Evolutionary conservation across 805 yeast genomes (phyloP).

Genomic region (Candida takata): DNA sequence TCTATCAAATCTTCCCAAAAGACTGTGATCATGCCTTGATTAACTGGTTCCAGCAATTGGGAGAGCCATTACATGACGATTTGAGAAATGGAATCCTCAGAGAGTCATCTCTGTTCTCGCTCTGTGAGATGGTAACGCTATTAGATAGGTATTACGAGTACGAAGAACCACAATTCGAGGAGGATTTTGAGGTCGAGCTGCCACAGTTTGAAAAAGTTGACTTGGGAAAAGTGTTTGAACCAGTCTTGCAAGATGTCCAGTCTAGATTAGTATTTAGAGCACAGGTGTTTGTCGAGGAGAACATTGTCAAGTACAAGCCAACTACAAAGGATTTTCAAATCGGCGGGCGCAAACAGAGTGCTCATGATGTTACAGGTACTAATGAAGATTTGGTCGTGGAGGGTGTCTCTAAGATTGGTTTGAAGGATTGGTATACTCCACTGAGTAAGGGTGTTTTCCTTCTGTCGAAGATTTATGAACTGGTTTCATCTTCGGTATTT

Average conservation of each 20-base stretch:
- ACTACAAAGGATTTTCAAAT: slow-evolving; percentile 60
- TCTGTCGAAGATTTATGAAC: slow-evolving; percentile 70
- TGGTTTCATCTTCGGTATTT: slow-evolving; percentile 70
- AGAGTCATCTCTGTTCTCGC: slow-evolving; percentile 57
- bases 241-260: slow-evolving; percentile 72
- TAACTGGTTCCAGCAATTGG: slow-evolving; percentile 52
- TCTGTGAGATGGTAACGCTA: slow-evolving; percentile 72
- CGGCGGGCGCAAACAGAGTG: slow-evolving; percentile 23
- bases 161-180: slow-evolving; percentile 31
- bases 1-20: slow-evolving; percentile 43
- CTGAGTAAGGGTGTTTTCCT: slow-evolving; percentile 60
- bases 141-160: slow-evolving; percentile 61
- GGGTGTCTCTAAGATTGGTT: slow-evolving; percentile 14
- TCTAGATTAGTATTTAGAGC: slow-evolving; percentile 73
- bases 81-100: slow-evolving; percentile 60
- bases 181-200: not conserved
- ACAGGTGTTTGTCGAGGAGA: slow-evolving; percentile 63
- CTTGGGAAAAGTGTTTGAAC: slow-evolving; percentile 56
- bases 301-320: slow-evolving; percentile 61
- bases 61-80: slow-evolving; percentile 74
- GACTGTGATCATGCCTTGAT: slow-evolving; percentile 35
- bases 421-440: slow-evolving; percentile 58
- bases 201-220: slow-evolving; percentile 22
- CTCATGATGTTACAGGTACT: slow-evolving; percentile 5
- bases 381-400: slow-evolving; percentile 6